A percentile compares a stretch with the other conserved stretches of the same genome.
Conservation (phyloP, 2,329 filamentous ascomycete species). For the Cryphonectria naterciae region DNA sequence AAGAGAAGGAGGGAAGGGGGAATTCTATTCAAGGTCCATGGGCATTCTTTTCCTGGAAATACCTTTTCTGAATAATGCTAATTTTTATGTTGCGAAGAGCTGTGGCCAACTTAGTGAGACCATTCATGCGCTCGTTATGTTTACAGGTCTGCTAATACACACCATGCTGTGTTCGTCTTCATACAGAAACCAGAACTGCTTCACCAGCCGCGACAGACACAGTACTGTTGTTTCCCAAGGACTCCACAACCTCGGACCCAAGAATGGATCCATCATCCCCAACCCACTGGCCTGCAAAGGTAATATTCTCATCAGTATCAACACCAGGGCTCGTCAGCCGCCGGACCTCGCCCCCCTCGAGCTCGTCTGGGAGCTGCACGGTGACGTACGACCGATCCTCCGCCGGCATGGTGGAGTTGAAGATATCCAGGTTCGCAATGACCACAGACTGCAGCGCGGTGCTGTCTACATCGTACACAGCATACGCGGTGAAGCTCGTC, state of each 20-base stretch:
- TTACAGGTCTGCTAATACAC: not conserved
- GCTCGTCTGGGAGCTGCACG: not conserved
- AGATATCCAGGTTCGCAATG: slow-evolving; percentile 16
- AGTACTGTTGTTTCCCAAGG: not conserved
- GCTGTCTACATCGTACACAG: slow-evolving; percentile 12
- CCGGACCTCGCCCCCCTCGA: not conserved
- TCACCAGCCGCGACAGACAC: slow-evolving; percentile 5
- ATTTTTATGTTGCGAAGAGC: not conserved
- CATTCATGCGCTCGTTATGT: not conserved
- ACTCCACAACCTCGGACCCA: not conserved
- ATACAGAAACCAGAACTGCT: slow-evolving; percentile 4
- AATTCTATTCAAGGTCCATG: not conserved
- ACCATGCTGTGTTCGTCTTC: not conserved
- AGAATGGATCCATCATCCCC: slow-evolving; percentile 5
- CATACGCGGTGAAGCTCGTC: slow-evolving; percentile 17
- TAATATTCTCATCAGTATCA: slow-evolving; percentile 17
- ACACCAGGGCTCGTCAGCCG: slow-evolving; percentile 16
- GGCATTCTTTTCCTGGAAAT: not conserved
- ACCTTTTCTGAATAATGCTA: not conserved
- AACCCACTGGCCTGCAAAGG: slow-evolving; percentile 16
- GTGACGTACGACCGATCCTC: not conserved
- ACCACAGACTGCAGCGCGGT: slow-evolving; percentile 11
- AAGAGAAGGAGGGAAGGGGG: not conserved
- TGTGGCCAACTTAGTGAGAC: not conserved
- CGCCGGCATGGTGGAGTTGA: slow-evolving; percentile 10